phyloP scores from a whole-genome alignment of 2,329 filamentous ascomycete genomes.

The Penicillium expansum region DNA sequence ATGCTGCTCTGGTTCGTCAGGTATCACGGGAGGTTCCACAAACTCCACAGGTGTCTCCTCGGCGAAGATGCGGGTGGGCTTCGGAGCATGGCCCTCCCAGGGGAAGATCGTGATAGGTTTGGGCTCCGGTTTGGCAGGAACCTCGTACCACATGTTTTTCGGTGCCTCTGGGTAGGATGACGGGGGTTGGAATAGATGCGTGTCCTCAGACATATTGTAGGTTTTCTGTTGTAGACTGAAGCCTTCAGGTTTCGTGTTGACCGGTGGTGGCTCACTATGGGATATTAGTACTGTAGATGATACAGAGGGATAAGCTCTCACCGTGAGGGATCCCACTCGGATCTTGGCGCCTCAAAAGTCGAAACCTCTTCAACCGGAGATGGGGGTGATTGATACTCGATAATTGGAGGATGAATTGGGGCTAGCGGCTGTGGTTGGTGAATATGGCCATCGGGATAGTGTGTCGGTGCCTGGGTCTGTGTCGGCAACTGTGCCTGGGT shows the following conservation, averaged over 20 bases:
- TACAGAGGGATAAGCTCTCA: slow-evolving; percentile 37
- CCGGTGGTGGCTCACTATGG: slow-evolving; percentile 58
- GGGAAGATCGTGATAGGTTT: slow-evolving; percentile 75
- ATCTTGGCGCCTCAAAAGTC: slow-evolving; percentile 56
- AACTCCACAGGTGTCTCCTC: slow-evolving; percentile 20
- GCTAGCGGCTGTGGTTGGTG: slow-evolving; percentile 39
- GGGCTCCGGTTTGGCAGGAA: slow-evolving; percentile 62
- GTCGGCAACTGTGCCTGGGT: neutral
- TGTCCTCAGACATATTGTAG: slow-evolving; percentile 81
- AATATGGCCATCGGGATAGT: slow-evolving; percentile 10
- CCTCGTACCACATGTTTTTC: slow-evolving; percentile 82
- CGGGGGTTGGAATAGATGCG: slow-evolving; percentile 72
- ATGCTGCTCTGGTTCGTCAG: neutral
- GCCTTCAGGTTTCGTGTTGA: slow-evolving; percentile 76
- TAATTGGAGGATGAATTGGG: slow-evolving; percentile 42
- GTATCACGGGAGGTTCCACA: neutral
- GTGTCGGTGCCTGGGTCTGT: neutral
- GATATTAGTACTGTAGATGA: slow-evolving; percentile 21
- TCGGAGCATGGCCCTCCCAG: slow-evolving; percentile 73
- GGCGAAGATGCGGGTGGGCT: slow-evolving; percentile 52
- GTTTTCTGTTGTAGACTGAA: slow-evolving; percentile 73
- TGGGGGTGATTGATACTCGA: slow-evolving; percentile 39
- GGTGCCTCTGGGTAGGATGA: slow-evolving; percentile 76
- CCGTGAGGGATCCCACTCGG: slow-evolving; percentile 63
- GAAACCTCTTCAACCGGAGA: slow-evolving; percentile 34